Evolutionary conservation across 163 green algal genomes (phyloP), one percentile per base, ranked within the genome.

Genomic region (Picocystis sp.): DNA sequence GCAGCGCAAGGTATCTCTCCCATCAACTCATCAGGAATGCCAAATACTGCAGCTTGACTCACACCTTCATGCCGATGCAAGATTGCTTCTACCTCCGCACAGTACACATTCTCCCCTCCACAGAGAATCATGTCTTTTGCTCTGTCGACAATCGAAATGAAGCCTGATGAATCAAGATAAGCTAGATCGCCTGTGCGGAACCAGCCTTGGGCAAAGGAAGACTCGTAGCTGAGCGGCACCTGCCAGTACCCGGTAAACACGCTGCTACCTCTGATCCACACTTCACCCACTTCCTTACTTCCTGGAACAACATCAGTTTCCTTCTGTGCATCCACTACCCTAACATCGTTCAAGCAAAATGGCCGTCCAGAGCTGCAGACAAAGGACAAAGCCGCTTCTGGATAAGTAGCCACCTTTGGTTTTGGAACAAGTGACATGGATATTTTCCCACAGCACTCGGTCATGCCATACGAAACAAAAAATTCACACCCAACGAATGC

Each of bases 401-500:
- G 24, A 17, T 15, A 5, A 38, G 6, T 22, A 22, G 42, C 17
- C 33, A 46, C 46, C 35, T 62, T 43, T 9, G 50, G 23, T 23
- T 46, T 46, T 3, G 75, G 71, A 51, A 89, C 65, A 22, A 93
- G 76, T 44, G 65, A 82, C 83, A 93, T 92, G 48, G 55, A 74
- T 69, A 94, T 93, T 66, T 93, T 93, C 43, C 85, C 85, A 60
- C 85, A 94, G 65, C 77, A 87, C 67, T 94, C 85, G 17, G 85
- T 94, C 84, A 94, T 94, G 60, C 85, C 84, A 61, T 94, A 94
- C 34, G 66, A 83, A 6, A 92, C 53, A 59, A 94, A 94, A 60
- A 93, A 86, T 58, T 89, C 76, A 60, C 84, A 92, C 22, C 83
- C 82, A 52, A 94, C 80, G 10, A 62, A 51, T 5, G 78, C 73